Percentiles rank a stretch among this genome's conserved stretches.
Conservation (phyloP, 768 basidiomycete genomes). For the Boletus tomentosulus region DNA sequence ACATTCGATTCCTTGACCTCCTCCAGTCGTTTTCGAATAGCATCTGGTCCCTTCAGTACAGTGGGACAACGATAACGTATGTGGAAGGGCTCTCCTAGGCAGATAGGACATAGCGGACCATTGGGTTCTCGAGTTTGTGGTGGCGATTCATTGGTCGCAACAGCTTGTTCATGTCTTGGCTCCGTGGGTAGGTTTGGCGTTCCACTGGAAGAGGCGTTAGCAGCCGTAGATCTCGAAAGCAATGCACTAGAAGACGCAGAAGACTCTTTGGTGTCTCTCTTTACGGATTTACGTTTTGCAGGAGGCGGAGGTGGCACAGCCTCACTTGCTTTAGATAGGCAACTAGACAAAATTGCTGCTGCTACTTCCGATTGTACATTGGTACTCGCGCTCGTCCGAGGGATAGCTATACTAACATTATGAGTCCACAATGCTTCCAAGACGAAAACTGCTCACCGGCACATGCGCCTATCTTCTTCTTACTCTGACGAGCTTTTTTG, state of each 20-base stretch:
- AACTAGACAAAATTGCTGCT: slow-evolving; percentile 16
- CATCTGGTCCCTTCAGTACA: slow-evolving; percentile 39
- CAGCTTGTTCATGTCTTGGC: not conserved
- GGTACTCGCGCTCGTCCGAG: slow-evolving; percentile 15
- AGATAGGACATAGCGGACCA: slow-evolving; percentile 40
- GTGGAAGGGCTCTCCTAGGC: slow-evolving; percentile 43
- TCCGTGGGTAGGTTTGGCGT: not conserved
- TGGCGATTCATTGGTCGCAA: not conserved
- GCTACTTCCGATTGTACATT: slow-evolving; percentile 14
- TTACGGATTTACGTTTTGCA: slow-evolving; percentile 6
- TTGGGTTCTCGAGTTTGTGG: not conserved
- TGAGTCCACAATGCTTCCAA: slow-evolving; percentile 12
- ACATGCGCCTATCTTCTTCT: slow-evolving; percentile 4
- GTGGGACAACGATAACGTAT: slow-evolving; percentile 47
- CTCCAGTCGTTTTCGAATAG: slow-evolving; percentile 43
- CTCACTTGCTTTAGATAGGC: slow-evolving; percentile 1
- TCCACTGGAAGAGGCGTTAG: not conserved
- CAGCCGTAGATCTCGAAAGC: not conserved
- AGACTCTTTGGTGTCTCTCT: slow-evolving; percentile 7
- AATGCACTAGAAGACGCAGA: not conserved
- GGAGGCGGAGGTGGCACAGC: slow-evolving; percentile 4
- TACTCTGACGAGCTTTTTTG: slow-evolving; percentile 5
- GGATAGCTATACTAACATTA: slow-evolving; percentile 22
- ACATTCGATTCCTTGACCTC: slow-evolving; percentile 33
- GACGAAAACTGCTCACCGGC: slow-evolving; percentile 12